These are phyloP conservation scores for Trypanosomatidae sp. DNA, from an alignment of 208 protist species.

Conservation along the genomic window DNA sequence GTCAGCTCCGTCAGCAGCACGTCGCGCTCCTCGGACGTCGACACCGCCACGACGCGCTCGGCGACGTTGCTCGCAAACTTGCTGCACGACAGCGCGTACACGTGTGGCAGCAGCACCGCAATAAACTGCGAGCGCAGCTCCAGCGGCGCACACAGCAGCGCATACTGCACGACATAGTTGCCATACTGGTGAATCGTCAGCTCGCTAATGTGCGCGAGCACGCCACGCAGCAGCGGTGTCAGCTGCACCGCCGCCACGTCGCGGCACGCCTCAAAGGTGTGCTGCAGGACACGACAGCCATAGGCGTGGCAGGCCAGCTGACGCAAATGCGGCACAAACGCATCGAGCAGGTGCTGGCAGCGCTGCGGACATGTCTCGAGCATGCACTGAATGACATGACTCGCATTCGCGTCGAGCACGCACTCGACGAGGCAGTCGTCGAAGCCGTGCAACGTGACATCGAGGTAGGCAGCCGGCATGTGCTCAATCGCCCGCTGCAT, in stretches of 20 bases:
- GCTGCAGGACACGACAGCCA: constrained; percentile 98
- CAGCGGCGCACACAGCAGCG: constrained; percentile 85
- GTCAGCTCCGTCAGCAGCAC: constrained; percentile 58
- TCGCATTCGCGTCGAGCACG: constrained; percentile 97
- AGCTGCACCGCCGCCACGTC: constrained; percentile 28
- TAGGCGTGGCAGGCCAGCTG: constrained; percentile 94
- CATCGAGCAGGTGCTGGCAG: constrained; percentile 90
- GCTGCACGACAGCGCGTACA: constrained; percentile 85
- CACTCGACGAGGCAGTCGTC: constrained; percentile 81
- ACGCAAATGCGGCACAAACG: constrained; percentile 78
- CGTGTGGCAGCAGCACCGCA: constrained; percentile 36
- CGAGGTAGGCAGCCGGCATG: constrained; percentile 16
- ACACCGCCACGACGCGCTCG: constrained; percentile 90
- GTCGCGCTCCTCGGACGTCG: constrained; percentile 58
- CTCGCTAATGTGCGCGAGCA: constrained; percentile 62
- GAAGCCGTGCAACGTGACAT: constrained; percentile 77
- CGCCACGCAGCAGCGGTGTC: constrained; percentile 78
- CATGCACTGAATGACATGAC: constrained; percentile 98
- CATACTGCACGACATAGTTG: constrained; percentile 98
- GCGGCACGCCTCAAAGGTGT: constrained; percentile 82
- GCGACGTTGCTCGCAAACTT: constrained; percentile 98
- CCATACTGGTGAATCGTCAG: constrained; percentile 95
- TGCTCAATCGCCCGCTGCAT: constrained; percentile 94
- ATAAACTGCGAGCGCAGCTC: constrained; percentile 76
- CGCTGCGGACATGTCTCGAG: constrained; percentile 88